Conservation (phyloP, 1,284 basidiomycete species). For the Moesziomyces globuligerus region DNA sequence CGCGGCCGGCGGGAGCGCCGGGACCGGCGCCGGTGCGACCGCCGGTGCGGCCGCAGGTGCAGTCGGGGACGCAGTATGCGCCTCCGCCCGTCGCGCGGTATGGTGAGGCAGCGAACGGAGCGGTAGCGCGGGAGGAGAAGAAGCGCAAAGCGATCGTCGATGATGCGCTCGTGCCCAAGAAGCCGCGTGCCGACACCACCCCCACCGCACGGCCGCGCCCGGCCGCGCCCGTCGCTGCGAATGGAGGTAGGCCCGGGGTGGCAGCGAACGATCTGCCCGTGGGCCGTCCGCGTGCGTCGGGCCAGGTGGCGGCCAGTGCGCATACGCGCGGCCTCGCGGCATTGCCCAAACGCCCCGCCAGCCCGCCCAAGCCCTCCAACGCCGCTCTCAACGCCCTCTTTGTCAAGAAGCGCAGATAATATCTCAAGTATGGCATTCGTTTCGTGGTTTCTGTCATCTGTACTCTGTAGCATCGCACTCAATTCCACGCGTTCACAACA, state of each 20-base stretch:
- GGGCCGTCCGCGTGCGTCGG: slow-evolving; percentile 15
- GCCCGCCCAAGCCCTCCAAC: slow-evolving; percentile 42
- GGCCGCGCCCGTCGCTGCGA: too few relatives aligned
- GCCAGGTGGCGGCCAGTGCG: slow-evolving; percentile 1
- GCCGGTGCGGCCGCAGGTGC: slow-evolving; percentile 7
- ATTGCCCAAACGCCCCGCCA: slow-evolving; percentile 24
- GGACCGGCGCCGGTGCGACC: slow-evolving; percentile 8
- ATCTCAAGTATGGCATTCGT: too few relatives aligned
- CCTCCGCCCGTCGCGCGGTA: slow-evolving; percentile 10
- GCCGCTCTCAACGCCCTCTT: slow-evolving; percentile 46
- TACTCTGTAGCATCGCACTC: too few relatives aligned
- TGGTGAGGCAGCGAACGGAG: background rate
- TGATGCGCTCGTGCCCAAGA: slow-evolving; percentile 30
- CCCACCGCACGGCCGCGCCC: too few relatives aligned
- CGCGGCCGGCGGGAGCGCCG: background rate
- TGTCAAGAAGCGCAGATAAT: slow-evolving; percentile 43
- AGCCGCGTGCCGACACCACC: slow-evolving; percentile 15
- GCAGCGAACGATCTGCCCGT: slow-evolving; percentile 19
- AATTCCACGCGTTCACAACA: too few relatives aligned
- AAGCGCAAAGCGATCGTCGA: slow-evolving; percentile 42
- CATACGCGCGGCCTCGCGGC: slow-evolving; percentile 22
- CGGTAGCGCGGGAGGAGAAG: slow-evolving; percentile 10
- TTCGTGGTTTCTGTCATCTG: too few relatives aligned
- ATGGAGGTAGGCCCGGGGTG: too few relatives aligned
- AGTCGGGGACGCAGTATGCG: slow-evolving; percentile 14